Percentiles rank a stretch among this genome's conserved stretches.
phyloP scores from a whole-genome alignment of 768 basidiomycete species.

The Psilocybe azurescens region DNA sequence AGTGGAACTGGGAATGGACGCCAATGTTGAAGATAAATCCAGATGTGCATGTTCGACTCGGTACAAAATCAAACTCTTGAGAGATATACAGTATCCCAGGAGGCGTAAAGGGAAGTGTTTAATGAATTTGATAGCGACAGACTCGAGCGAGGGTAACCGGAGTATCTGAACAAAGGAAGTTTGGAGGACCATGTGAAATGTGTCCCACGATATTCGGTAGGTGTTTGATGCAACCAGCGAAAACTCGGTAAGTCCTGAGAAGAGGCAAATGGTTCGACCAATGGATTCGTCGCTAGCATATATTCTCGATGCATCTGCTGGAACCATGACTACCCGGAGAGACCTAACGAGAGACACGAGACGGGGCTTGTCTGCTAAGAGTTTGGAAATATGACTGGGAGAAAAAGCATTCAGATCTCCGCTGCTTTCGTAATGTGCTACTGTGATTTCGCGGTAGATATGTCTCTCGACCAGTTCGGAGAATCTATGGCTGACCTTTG shows the following conservation, averaged over 20 bases:
- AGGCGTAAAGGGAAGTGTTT: background rate
- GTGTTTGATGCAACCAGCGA: background rate
- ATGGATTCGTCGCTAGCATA: background rate
- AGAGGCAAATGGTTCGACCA: background rate
- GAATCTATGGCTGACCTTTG: background rate
- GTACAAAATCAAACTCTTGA: background rate
- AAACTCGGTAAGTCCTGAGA: background rate
- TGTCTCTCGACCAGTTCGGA: background rate
- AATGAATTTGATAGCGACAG: background rate
- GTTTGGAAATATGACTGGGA: background rate
- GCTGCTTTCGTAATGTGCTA: background rate
- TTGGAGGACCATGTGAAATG: background rate
- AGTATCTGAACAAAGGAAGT: background rate
- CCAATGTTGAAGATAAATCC: background rate
- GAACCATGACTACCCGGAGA: background rate
- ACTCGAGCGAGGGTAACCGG: background rate
- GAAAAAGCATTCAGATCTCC: background rate
- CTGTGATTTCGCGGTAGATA: background rate
- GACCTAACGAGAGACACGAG: background rate
- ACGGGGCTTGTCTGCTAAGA: background rate
- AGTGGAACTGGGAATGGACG: too few relatives aligned
- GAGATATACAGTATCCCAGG: background rate
- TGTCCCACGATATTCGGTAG: background rate
- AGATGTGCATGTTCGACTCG: background rate
- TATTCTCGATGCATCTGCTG: background rate